phyloP scores from a whole-genome alignment of 257 asterid genomes.

The Salvia hispanica region DNA sequence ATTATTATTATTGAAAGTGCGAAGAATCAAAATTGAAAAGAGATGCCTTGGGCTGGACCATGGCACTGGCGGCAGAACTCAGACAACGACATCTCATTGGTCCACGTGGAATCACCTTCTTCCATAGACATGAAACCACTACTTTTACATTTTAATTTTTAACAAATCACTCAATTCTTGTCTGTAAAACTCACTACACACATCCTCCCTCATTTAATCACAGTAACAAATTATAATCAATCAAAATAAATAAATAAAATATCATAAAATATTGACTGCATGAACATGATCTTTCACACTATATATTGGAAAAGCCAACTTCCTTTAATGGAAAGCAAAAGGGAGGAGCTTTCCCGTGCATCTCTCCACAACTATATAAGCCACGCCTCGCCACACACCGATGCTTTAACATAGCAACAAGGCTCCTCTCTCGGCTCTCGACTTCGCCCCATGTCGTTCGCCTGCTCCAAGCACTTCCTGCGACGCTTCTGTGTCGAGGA shows the following conservation, averaged over 20 bases:
- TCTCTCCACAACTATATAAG: constrained; percentile 42
- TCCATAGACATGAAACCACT: constrained; percentile 32
- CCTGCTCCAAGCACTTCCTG: constrained; percentile 53
- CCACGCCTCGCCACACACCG: not conserved
- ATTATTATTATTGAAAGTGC: not conserved
- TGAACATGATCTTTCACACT: constrained; percentile 34
- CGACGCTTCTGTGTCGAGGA: constrained; percentile 70
- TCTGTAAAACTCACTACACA: no score
- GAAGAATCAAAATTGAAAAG: constrained; percentile 22
- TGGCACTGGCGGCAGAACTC: not conserved
- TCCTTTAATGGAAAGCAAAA: constrained; percentile 32
- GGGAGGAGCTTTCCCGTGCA: constrained; percentile 34
- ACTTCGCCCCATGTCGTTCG: constrained; percentile 42
- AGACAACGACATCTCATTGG: constrained; percentile 22
- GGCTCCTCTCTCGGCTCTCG: no score
- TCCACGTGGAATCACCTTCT: constrained; percentile 44
- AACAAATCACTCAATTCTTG: constrained; percentile 10
- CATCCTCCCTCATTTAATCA: no score
- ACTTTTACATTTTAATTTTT: constrained; percentile 2
- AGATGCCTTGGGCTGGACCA: constrained; percentile 16
- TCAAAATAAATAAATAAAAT: no score
- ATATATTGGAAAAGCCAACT: constrained; percentile 39
- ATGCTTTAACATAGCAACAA: constrained; percentile 13
- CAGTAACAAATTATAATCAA: no score
- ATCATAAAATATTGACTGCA: constrained; percentile 36